Evolutionary conservation across 805 yeast genomes (phyloP), one percentile per base, ranked within the genome.

Genomic region (Barnettozyma wickerhamii): DNA sequence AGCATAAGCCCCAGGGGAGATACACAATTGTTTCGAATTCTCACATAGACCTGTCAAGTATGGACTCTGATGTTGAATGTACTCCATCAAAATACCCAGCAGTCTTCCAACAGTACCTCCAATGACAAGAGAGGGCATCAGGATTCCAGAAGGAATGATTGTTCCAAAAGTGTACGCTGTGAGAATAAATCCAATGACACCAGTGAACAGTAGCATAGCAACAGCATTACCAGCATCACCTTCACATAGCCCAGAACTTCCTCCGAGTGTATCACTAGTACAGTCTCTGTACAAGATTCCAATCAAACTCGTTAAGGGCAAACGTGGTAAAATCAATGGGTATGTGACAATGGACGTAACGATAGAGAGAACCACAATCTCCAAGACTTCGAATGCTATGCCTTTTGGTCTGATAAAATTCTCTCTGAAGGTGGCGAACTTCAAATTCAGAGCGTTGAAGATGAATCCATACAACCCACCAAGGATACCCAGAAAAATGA

Each of bases 1-100:
- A 0, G 95, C 95, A 55, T 87, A 88, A 0, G 90, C 86, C 0
- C 93, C 90, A 0, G 95, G 95, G 2, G 89, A 82, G 9, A 87
- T 79, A 50, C 93, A 79, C 42, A 68, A 58, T 35, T 64, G 66
- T 21, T 62, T 62, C 0, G 76, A 70, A 38, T 73, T 64, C 2
- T 69, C 39, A 46, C 77, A 72, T 15, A 64, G 57, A 3, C 53
- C 34, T 1, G 71, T 63, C 34, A 71, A 64, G 19, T 53, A 54
- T 13, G 60, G 63, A 40, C 63, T 56, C 9, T 52, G 45, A 17
- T 48, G 38, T 55, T 81, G 86, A 17, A 77, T 50, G 2, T 56
- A 56, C 50, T 75, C 75, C 33, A 78, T 61, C 1, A 78, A 29
- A 5, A 75, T 65, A 0, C 87, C 87, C 3, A 76, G 42, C 6